A percentile compares a stretch with the other conserved stretches of the same genome.
Evolutionary conservation across 2,329 filamentous ascomycete genomes (phyloP).

Genomic region (Aspergillus piperis): DNA sequence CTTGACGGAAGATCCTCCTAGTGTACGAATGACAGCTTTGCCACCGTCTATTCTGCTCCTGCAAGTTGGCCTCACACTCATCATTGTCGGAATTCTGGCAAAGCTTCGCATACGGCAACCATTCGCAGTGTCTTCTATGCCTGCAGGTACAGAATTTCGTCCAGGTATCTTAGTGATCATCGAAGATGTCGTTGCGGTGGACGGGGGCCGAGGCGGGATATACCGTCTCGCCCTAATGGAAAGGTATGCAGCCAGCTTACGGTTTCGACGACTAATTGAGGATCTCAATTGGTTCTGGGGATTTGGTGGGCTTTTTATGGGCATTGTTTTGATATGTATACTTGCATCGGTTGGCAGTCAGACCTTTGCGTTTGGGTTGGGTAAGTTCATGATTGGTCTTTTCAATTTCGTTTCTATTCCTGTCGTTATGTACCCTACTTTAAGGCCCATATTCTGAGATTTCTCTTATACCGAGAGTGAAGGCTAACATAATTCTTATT

Average conservation of each 20-base stretch:
- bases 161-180: constrained; percentile 1
- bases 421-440: too few relatives aligned
- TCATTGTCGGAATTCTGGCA: not conserved
- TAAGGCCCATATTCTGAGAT: too few relatives aligned
- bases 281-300: constrained; percentile 6
- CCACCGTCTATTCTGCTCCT: constrained; percentile 4
- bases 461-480: too few relatives aligned
- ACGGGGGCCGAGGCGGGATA: not conserved
- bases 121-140: constrained; percentile 1
- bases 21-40: constrained; percentile 1
- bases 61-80: constrained; percentile 1
- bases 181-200: constrained; percentile 7
- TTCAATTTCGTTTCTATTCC: not conserved
- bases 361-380: not conserved
- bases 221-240: not conserved
- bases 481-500: not conserved
- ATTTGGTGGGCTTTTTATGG: not conserved
- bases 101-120: not conserved
- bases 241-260: not conserved
- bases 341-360: not conserved
- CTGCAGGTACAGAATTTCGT: not conserved
- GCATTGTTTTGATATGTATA: not conserved
- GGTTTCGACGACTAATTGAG: not conserved
- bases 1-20: not conserved
- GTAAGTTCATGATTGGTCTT: not conserved